Evolutionary conservation across 768 basidiomycete genomes (phyloP).

Genomic region (Wakefieldia striispora): DNA sequence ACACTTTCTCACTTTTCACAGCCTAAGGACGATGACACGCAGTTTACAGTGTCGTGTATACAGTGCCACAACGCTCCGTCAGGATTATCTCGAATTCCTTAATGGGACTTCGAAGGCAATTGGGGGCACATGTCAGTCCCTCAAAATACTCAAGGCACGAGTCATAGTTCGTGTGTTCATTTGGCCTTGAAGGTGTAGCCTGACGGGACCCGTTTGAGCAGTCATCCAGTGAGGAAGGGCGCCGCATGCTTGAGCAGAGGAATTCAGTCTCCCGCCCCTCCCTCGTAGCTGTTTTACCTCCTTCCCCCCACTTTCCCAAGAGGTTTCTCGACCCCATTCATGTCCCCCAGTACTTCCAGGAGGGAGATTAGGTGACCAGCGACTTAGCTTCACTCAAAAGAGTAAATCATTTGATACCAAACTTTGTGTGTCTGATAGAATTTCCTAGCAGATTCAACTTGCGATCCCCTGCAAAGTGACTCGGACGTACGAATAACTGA

Average conservation of each 20-base stretch:
- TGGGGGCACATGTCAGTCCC: background rate
- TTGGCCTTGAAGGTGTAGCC: background rate
- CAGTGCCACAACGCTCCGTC: background rate
- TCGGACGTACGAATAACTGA: constrained; percentile 14
- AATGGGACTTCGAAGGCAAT: constrained; percentile 1
- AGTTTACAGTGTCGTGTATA: background rate
- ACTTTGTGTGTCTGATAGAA: background rate
- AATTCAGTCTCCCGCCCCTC: background rate
- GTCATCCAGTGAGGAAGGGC: background rate
- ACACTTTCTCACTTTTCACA: background rate
- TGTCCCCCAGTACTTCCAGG: background rate
- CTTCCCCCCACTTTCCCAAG: background rate
- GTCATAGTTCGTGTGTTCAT: constrained; percentile 2
- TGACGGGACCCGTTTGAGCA: background rate
- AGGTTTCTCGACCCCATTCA: background rate
- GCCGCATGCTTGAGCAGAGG: background rate
- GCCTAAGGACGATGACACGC: background rate
- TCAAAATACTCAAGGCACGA: background rate
- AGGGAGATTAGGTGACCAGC: background rate
- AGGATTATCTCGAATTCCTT: background rate
- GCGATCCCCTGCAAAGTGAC: background rate
- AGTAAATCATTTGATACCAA: background rate
- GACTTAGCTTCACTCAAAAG: fast-evolving
- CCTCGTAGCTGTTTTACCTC: too few species aligned
- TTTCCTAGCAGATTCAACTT: background rate